phyloP scores from a whole-genome alignment of 768 basidiomycete species.

The Pleurotus tuoliensis region DNA sequence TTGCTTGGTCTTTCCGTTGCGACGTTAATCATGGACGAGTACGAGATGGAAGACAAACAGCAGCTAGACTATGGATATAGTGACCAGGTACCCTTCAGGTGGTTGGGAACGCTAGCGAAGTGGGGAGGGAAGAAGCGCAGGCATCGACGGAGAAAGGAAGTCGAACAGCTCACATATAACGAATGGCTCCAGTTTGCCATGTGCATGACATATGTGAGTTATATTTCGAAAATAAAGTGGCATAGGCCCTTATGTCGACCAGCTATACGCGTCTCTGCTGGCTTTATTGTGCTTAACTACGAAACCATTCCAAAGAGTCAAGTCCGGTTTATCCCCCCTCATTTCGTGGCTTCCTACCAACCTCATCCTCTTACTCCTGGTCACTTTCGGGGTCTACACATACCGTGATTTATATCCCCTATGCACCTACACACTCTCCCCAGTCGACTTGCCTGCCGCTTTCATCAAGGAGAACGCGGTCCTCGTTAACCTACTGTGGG shows the following conservation, averaged over 20 bases:
- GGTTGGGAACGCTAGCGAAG: conserved; percentile 13
- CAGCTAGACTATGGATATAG: not conserved
- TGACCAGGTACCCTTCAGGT: not conserved
- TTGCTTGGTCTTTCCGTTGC: conserved; percentile 50
- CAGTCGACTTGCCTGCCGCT: conserved; percentile 47
- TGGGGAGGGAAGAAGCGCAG: conserved; percentile 24
- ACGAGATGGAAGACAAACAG: conserved; percentile 10
- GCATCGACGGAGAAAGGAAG: conserved; percentile 5
- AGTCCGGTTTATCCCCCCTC: not conserved
- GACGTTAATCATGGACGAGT: conserved; percentile 31
- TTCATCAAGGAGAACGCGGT: not conserved
- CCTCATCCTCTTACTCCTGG: conserved; percentile 43
- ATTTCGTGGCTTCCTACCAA: conserved; percentile 25
- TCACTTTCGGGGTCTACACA: conserved; percentile 42
- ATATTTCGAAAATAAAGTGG: not conserved
- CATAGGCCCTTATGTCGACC: not conserved
- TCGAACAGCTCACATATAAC: conserved; percentile 10
- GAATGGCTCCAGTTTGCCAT: conserved; percentile 28
- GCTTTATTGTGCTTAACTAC: conserved; percentile 32
- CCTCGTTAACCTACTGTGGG: conserved; percentile 37
- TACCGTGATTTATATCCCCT: conserved; percentile 64
- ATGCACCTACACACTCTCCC: conserved; percentile 44
- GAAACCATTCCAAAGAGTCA: conserved; percentile 13
- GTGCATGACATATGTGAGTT: conserved; percentile 27
- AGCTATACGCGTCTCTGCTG: conserved; percentile 40